phyloP scores from a whole-genome alignment of 306 rosid genomes.

The Astragalus membranaceus region DNA sequence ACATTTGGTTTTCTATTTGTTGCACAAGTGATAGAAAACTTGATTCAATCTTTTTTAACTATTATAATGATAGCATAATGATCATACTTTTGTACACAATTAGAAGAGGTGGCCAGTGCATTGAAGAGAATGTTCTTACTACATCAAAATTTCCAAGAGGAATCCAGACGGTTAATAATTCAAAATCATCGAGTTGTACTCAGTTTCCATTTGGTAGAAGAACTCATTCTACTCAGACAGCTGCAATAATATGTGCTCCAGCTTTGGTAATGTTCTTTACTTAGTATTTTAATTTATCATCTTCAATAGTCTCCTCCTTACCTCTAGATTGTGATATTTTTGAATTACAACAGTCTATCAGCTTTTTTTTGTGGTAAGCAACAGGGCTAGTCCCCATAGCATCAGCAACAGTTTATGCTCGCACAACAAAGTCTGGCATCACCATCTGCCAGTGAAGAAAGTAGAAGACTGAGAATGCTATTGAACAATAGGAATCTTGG shows the following conservation, averaged over 20 bases:
- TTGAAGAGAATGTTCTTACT: constrained; percentile 13
- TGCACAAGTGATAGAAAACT: background rate
- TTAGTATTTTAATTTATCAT: background rate
- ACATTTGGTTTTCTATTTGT: too few species aligned
- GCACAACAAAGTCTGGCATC: too few species aligned
- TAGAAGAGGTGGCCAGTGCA: constrained; percentile 17
- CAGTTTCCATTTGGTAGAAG: too few species aligned
- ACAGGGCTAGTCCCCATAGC: too few species aligned
- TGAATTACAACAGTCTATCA: too few species aligned
- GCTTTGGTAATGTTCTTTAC: constrained; percentile 35
- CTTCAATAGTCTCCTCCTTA: background rate
- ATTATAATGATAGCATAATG: background rate
- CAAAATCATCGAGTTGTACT: too few species aligned
- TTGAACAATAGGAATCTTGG: too few species aligned
- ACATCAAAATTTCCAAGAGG: constrained; percentile 4
- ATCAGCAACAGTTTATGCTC: too few species aligned
- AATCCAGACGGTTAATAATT: too few species aligned
- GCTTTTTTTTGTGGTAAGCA: too few species aligned
- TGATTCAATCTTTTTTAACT: background rate
- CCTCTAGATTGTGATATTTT: background rate
- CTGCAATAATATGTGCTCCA: constrained; percentile 38
- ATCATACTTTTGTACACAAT: constrained; percentile 16
- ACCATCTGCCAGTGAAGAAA: too few species aligned
- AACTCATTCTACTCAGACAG: constrained; percentile 7
- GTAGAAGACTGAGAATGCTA: too few species aligned